Evolutionary conservation across 1,139 yeast species (phyloP), one percentile per base, ranked within the genome.

Genomic region (Schizosaccharomyces versatilis): DNA sequence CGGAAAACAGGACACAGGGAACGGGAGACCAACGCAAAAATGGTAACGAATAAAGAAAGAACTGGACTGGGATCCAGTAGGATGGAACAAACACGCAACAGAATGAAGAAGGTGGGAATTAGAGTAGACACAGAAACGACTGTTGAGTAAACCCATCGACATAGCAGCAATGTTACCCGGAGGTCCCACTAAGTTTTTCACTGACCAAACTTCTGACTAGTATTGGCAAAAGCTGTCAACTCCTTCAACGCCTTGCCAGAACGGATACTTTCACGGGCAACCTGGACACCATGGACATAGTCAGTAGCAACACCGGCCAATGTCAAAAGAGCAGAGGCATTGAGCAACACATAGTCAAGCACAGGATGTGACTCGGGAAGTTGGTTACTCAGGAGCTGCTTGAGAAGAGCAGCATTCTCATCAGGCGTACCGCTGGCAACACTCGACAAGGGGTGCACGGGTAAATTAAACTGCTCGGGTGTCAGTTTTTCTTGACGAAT

Each of bases 401-500:
- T 67, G 57, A 90, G 74, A 1, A 76, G 64, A 5, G 65, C 68
- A 0, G 98, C 96, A 65, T 90, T 90, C 63, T 84, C 84, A 41
- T 72, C 73, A 0, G 98, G 95, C 0, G 96, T 83, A 3, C 95
- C 94, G 1, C 95, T 83, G 54, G 74, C 74, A 19, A 93, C 96
- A 2, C 72, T 69, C 3, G 69, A 68, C 51, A 90, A 70, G 1
- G 78, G 67, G 67, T 85, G 94, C 59, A 80, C 82, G n/a, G 79
- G 75, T 49, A 90, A 70, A 1, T 85, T 94, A 64, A 90, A 90
- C 67, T 83, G 88, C 41, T 69, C 68, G 0, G 94, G 93, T 7
- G 56, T 39, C 36, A 64, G 62, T 12, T 64, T 64, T 6, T 53
- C 41, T 12, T 53, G 57, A 41, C 51, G 53, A 9, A 52, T 51